Conservation (phyloP, 768 basidiomycete genomes). For the Suillus placidus region DNA sequence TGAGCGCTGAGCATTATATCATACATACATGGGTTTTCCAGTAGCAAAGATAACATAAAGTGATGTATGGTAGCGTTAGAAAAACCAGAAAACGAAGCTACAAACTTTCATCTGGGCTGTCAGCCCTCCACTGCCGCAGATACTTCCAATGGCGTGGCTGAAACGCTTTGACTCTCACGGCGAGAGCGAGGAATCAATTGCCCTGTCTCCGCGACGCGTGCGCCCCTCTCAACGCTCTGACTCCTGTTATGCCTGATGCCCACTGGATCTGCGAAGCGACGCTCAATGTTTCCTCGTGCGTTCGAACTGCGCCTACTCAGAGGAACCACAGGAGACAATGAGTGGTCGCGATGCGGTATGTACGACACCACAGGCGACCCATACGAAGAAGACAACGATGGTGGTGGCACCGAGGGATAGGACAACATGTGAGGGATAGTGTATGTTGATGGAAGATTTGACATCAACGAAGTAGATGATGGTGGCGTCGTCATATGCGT, state of each 20-base stretch:
- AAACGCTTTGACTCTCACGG: constrained; percentile 47
- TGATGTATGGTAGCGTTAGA: background rate
- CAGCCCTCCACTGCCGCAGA: constrained; percentile 21
- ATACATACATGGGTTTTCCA: constrained; percentile 15
- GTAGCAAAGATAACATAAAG: constrained; percentile 5
- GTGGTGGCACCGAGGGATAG: constrained; percentile 85
- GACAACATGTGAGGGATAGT: constrained; percentile 49
- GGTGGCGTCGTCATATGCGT: constrained; percentile 78
- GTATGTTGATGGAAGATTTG: constrained; percentile 38
- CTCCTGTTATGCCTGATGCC: constrained; percentile 39
- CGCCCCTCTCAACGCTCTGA: constrained; percentile 62
- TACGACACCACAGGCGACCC: constrained; percentile 65
- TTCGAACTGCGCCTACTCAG: constrained; percentile 56
- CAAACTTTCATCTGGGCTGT: background rate
- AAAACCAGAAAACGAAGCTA: background rate
- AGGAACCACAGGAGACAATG: constrained; percentile 53
- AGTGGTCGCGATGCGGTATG: constrained; percentile 48
- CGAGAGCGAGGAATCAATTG: constrained; percentile 53
- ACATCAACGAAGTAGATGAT: constrained; percentile 56
- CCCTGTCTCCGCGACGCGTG: constrained; percentile 71
- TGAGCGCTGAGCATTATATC: background rate
- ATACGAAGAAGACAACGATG: constrained; percentile 77
- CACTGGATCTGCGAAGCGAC: constrained; percentile 30
- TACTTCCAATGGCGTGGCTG: constrained; percentile 33
- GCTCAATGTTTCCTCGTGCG: constrained; percentile 36